phyloP scores from a whole-genome alignment of 345 rosid genomes.

The Barbarea vulgaris region DNA sequence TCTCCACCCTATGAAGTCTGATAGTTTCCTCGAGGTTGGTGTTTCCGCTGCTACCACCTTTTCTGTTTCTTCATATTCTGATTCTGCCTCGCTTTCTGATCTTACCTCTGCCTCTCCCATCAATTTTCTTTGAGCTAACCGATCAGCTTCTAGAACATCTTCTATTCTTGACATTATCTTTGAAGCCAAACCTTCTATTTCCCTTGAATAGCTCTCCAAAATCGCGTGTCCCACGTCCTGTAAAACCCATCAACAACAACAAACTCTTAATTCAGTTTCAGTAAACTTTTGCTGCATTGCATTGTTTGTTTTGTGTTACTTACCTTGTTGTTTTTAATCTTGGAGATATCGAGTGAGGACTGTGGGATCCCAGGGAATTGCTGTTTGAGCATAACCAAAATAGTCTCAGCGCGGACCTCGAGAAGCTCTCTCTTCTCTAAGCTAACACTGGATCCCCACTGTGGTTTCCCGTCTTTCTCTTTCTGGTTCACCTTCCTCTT shows the following conservation, averaged over 20 bases:
- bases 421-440: conserved; percentile 92
- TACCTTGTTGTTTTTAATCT: conserved; percentile 76
- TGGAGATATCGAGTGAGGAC: conserved; percentile 79
- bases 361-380: conserved; percentile 82
- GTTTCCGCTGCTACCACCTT: conserved; percentile 40
- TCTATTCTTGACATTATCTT: conserved; percentile 75
- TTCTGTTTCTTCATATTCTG: conserved; percentile 35
- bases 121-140: conserved; percentile 39
- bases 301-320: background rate
- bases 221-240: conserved; percentile 93
- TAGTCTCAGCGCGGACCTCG: conserved; percentile 87
- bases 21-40: conserved; percentile 63
- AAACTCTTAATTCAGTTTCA: background rate
- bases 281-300: background rate
- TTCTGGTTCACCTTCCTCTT: conserved; percentile 73
- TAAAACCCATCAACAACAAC: background rate
- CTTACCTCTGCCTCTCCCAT: conserved; percentile 30
- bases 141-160: conserved; percentile 74
- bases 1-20: conserved; percentile 87
- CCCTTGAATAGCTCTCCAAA: conserved; percentile 92
- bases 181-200: conserved; percentile 77
- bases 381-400: conserved; percentile 72
- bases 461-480: conserved; percentile 77
- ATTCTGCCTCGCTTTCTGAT: conserved; percentile 38
- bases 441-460: conserved; percentile 88